These are phyloP conservation scores for Leccinum ponderosum DNA, from an alignment of 1,284 basidiomycete species.

Conservation along the genomic window DNA sequence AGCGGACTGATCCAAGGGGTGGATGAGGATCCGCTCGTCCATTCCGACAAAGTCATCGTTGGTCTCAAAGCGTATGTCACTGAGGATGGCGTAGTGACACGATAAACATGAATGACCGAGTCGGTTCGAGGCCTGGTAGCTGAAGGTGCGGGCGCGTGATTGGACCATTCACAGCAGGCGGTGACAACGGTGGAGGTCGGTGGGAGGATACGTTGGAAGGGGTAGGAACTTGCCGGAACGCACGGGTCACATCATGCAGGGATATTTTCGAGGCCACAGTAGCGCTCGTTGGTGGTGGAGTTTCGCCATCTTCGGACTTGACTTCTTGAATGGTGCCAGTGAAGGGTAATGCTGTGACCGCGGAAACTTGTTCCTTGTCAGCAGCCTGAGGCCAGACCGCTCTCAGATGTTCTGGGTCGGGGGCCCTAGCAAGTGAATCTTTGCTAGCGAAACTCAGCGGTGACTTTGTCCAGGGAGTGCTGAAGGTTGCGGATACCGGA, in stretches of 20 bases:
- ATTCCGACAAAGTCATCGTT: too few species aligned
- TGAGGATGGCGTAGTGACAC: too few species aligned
- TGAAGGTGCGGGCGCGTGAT: constrained; percentile 42
- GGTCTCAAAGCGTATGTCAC: too few species aligned
- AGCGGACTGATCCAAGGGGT: too few species aligned
- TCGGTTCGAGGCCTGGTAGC: constrained; percentile 31
- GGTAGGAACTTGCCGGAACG: constrained; percentile 77
- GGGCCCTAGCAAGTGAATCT: constrained; percentile 62
- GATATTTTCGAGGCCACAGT: constrained; percentile 69
- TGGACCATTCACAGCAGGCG: constrained; percentile 47
- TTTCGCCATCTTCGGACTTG: constrained; percentile 78
- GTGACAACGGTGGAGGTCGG: constrained; percentile 46
- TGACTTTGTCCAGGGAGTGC: constrained; percentile 62
- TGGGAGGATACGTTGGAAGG: constrained; percentile 45
- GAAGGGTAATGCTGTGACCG: constrained; percentile 69
- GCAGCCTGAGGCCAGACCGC: constrained; percentile 82
- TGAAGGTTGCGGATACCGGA: constrained; percentile 46
- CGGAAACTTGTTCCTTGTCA: constrained; percentile 58
- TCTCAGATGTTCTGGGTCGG: constrained; percentile 78
- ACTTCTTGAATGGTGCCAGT: constrained; percentile 64
- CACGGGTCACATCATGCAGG: constrained; percentile 73
- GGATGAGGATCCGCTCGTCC: too few species aligned
- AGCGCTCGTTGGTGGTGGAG: constrained; percentile 64
- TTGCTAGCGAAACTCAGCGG: constrained; percentile 56
- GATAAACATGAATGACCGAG: too few species aligned